These are phyloP conservation scores for Saksenaea oblongispora DNA, from an alignment of 371 early-diverging fungal species.

Conservation along the genomic window DNA sequence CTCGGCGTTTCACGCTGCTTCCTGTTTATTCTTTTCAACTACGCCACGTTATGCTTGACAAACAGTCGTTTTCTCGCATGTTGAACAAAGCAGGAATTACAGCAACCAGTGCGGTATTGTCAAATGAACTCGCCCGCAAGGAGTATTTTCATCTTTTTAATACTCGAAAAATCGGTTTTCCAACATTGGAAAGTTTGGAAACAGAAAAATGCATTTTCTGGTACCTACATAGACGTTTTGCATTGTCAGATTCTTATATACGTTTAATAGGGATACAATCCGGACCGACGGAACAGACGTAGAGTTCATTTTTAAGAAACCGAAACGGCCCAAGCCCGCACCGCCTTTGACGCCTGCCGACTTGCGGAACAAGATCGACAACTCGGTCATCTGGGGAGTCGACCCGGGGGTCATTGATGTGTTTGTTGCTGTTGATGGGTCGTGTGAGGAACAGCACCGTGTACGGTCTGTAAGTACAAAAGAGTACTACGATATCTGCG, in stretches of 20 bases:
- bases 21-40: not conserved
- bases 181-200: not conserved
- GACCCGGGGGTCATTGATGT: not conserved
- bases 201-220: not conserved
- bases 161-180: not conserved
- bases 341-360: not conserved
- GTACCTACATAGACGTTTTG: not conserved
- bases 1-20: constrained; percentile 1
- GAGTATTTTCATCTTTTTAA: not conserved
- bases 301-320: not conserved
- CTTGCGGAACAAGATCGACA: not conserved
- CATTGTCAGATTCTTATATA: not conserved
- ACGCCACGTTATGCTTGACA: not conserved
- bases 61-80: not conserved
- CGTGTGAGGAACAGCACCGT: not conserved
- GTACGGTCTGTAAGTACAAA: not conserved
- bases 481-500: not conserved
- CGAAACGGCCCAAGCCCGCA: not conserved
- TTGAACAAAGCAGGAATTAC: not conserved
- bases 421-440: not conserved
- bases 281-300: not conserved
- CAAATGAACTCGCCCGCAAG: not conserved
- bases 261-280: not conserved
- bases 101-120: not conserved
- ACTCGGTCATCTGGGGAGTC: not conserved